phyloP scores from a whole-genome alignment of 192 early-diverging fungal species.

The Coemansia sp. region DNA sequence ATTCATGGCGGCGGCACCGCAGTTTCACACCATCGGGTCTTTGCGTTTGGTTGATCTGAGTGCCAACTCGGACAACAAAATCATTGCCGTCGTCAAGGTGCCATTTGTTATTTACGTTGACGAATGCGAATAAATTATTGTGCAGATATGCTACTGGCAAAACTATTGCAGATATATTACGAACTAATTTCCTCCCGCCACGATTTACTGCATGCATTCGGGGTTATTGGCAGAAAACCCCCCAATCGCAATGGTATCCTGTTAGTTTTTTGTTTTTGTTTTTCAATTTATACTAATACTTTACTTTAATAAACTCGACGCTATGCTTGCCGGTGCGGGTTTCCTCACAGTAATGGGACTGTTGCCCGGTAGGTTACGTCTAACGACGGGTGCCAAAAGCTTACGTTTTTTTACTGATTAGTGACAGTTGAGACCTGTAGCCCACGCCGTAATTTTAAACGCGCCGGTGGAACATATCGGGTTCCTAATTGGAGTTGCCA shows the following conservation, averaged over 20 bases:
- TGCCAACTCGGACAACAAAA: conserved; percentile 17
- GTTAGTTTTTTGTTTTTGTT: not conserved
- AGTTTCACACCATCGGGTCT: conserved; percentile 29
- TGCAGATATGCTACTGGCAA: no score
- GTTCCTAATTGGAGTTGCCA: conserved; percentile 37
- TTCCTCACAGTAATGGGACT: conserved; percentile 46
- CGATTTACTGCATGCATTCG: no score
- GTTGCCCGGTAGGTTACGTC: conserved; percentile 27
- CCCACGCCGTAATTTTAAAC: conserved; percentile 41
- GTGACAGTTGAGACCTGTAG: no score
- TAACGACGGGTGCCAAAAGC: no score
- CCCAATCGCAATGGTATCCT: no score
- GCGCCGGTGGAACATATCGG: conserved; percentile 48
- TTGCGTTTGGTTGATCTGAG: conserved; percentile 29
- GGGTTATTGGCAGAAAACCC: no score
- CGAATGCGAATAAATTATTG: not conserved
- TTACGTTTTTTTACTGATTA: no score
- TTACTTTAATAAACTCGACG: no score
- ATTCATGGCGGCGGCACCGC: conserved; percentile 39
- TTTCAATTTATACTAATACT: not conserved
- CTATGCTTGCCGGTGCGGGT: conserved; percentile 46
- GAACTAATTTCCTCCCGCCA: no score
- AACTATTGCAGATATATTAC: no score
- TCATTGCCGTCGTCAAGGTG: conserved; percentile 22
- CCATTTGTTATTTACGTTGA: conserved; percentile 46